Percentiles rank a stretch among this genome's conserved stretches.
Evolutionary conservation across 257 asterid genomes (phyloP).

Genomic region (Przewalskia tangutica): DNA sequence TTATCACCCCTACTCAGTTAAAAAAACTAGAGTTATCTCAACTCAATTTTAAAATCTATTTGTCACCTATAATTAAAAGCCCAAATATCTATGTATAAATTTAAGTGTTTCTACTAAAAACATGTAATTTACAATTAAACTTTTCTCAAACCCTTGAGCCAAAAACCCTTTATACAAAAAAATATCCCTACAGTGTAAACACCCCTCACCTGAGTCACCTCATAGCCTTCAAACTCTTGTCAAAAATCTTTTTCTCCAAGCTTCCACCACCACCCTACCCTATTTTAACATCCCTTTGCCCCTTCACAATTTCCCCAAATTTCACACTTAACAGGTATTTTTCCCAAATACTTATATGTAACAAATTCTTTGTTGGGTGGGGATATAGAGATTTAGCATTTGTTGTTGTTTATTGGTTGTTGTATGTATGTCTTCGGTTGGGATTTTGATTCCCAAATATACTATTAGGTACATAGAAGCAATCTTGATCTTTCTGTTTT

Average conservation of each 20-base stretch:
- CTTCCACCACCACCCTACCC: too few species aligned
- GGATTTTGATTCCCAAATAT: not conserved
- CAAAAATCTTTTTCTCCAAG: not conserved
- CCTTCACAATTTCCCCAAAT: not conserved
- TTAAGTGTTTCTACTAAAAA: not conserved
- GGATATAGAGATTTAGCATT: not conserved
- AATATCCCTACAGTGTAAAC: not conserved
- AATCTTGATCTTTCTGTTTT: not conserved
- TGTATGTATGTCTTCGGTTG: not conserved
- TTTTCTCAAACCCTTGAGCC: conserved; percentile 2
- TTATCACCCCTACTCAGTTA: too few species aligned
- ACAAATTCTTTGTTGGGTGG: not conserved
- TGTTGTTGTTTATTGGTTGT: not conserved
- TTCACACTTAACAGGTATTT: conserved; percentile 6
- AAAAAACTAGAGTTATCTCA: too few species aligned
- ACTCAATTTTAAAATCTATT: too few species aligned
- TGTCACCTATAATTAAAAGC: too few species aligned
- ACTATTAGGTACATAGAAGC: not conserved
- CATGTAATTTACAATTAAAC: not conserved
- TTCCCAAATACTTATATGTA: not conserved
- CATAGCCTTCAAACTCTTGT: not conserved
- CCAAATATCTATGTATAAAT: too few species aligned
- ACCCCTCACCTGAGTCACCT: too few species aligned
- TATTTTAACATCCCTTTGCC: not conserved
- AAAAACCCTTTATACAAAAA: not conserved